Evolutionary conservation across 768 basidiomycete species (phyloP).

Genomic region (Panus rudis): DNA sequence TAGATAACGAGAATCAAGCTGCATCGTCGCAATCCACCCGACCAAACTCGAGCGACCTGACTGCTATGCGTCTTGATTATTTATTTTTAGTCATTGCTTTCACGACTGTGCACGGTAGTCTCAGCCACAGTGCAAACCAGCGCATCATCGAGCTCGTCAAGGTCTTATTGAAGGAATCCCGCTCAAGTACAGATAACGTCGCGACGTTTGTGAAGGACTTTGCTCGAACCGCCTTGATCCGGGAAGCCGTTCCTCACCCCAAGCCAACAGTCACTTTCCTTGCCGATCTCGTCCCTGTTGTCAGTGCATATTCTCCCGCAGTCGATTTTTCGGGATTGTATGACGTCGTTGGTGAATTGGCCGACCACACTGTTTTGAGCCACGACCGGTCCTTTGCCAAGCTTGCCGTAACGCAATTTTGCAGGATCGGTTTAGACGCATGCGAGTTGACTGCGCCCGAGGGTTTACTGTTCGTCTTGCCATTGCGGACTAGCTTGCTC

Average conservation of each 20-base stretch:
- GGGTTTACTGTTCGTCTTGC: conserved; percentile 23
- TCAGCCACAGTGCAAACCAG: conserved; percentile 32
- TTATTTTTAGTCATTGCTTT: conserved; percentile 47
- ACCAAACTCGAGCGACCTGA: conserved; percentile 49
- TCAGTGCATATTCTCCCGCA: conserved; percentile 38
- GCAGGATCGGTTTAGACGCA: conserved; percentile 28
- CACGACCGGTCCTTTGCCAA: conserved; percentile 45
- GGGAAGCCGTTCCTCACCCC: conserved; percentile 32
- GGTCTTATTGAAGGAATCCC: conserved; percentile 47
- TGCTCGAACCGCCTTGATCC: conserved; percentile 41
- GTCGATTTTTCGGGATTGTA: conserved; percentile 57
- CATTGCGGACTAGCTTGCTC: conserved; percentile 22
- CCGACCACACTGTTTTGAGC: conserved; percentile 38
- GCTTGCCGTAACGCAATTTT: conserved; percentile 26
- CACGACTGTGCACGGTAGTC: conserved; percentile 41
- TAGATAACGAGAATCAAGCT: conserved; percentile 14
- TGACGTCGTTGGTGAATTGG: conserved; percentile 40
- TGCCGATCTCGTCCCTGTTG: conserved; percentile 46
- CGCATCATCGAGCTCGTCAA: conserved; percentile 51
- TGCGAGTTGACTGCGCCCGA: conserved; percentile 29
- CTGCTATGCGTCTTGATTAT: conserved; percentile 59
- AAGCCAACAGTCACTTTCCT: conserved; percentile 50
- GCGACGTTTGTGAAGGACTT: conserved; percentile 50
- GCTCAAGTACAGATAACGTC: conserved; percentile 31
- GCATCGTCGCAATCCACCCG: conserved; percentile 36